Evolutionary conservation across 148 eudicot genomes (phyloP).

Genomic region (Pouteria glomerata): DNA sequence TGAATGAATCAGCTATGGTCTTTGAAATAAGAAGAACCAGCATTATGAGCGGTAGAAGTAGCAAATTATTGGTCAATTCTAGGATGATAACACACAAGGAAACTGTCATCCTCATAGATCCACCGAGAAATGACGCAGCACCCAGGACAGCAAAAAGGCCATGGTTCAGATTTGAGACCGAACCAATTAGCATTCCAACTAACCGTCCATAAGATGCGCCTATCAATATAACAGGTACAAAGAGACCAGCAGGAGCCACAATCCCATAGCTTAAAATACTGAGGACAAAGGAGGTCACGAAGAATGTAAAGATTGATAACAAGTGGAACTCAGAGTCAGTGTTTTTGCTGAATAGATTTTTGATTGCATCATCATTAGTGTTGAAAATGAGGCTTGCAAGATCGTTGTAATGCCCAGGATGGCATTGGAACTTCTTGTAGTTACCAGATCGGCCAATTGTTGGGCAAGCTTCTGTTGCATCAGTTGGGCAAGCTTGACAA

Average conservation of each 20-base stretch:
- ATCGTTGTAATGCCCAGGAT: slow-evolving; percentile 81
- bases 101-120: slow-evolving; percentile 94
- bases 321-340: slow-evolving; percentile 76
- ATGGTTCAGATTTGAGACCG: slow-evolving; percentile 60
- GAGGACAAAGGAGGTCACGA: slow-evolving; percentile 66
- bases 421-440: slow-evolving; percentile 88
- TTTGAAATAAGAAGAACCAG: slow-evolving; percentile 81
- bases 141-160: slow-evolving; percentile 94
- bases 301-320: slow-evolving; percentile 61
- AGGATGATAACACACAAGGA: slow-evolving; percentile 82
- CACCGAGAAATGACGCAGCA: slow-evolving; percentile 86
- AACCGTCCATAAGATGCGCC: slow-evolving; percentile 93
- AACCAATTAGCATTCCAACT: slow-evolving; percentile 66
- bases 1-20: slow-evolving; percentile 81
- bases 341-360: slow-evolving; percentile 77
- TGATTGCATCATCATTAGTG: slow-evolving; percentile 88
- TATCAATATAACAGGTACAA: slow-evolving; percentile 74
- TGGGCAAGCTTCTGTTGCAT: slow-evolving; percentile 69
- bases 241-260: slow-evolving; percentile 81
- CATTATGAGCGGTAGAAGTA: slow-evolving; percentile 77
- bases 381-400: slow-evolving; percentile 91
- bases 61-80: slow-evolving; percentile 76
- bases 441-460: slow-evolving; percentile 87
- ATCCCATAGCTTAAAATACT: slow-evolving; percentile 81
- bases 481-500: slow-evolving; percentile 73